Conservation (phyloP, 2,329 filamentous ascomycete species). For the Hypoxylon sp. region DNA sequence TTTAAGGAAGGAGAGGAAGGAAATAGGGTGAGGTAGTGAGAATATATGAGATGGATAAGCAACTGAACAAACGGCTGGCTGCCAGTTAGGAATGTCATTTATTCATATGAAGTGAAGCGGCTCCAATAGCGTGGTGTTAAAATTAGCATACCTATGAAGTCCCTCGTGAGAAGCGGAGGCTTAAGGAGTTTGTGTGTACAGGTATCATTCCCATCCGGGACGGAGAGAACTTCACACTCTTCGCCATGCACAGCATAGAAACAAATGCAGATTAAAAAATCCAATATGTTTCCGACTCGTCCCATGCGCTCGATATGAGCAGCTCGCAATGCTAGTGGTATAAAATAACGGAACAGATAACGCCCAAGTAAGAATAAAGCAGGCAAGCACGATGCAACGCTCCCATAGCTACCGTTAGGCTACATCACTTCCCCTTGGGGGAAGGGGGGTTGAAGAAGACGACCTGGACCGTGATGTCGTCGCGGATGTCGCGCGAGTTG, state of each 20-base stretch:
- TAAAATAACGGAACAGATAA: neutral
- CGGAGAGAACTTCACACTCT: no score
- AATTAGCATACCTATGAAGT: no score
- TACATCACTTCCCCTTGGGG: neutral
- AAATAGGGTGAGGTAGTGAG: no score
- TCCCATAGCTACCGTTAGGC: neutral
- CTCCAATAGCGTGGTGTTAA: no score
- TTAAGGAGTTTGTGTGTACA: no score
- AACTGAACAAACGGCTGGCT: no score
- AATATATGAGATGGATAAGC: no score
- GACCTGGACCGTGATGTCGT: constrained; percentile 85
- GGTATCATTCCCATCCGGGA: no score
- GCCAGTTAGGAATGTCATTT: no score
- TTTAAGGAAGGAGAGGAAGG: neutral
- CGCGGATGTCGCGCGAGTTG: constrained; percentile 68
- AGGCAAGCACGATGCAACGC: neutral
- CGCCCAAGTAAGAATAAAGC: constrained; percentile 13
- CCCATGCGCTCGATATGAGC: neutral
- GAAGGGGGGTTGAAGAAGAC: constrained; percentile 75
- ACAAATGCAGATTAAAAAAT: neutral
- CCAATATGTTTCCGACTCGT: neutral
- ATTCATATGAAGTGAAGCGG: no score
- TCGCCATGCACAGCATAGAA: neutral
- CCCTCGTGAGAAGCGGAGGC: no score
- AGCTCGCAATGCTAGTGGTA: constrained; percentile 4